These are phyloP conservation scores for Tolypocladium amazonense DNA, from an alignment of 2,329 filamentous ascomycete species.

Conservation along the genomic window DNA sequence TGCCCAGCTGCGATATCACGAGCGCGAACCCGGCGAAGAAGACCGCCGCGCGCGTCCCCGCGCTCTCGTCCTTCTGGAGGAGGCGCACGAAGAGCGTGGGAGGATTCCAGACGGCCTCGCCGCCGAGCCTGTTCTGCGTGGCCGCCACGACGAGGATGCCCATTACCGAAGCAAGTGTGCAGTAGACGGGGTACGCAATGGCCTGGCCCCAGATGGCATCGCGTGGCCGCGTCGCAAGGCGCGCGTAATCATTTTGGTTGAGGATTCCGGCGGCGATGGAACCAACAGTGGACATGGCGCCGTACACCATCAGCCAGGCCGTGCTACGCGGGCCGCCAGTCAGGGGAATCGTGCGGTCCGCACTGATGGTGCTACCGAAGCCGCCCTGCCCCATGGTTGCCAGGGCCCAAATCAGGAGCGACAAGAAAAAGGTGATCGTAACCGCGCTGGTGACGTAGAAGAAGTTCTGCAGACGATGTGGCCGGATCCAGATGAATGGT, in stretches of 20 bases:
- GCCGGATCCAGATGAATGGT: slow-evolving; percentile 32
- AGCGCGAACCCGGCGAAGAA: slow-evolving; percentile 28
- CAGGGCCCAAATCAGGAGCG: slow-evolving; percentile 31
- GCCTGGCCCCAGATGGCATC: slow-evolving; percentile 24
- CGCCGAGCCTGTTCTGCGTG: slow-evolving; percentile 23
- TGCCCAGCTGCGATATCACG: slow-evolving; percentile 24
- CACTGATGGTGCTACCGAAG: slow-evolving; percentile 23
- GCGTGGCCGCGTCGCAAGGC: slow-evolving; percentile 18
- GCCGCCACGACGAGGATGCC: slow-evolving; percentile 30
- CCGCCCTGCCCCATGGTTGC: slow-evolving; percentile 29
- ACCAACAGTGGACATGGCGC: slow-evolving; percentile 24
- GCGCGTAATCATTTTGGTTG: slow-evolving; percentile 28
- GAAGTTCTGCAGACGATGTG: slow-evolving; percentile 30
- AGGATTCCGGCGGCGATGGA: slow-evolving; percentile 27
- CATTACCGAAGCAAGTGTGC: slow-evolving; percentile 22
- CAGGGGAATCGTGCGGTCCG: slow-evolving; percentile 9
- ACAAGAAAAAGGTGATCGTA: slow-evolving; percentile 29
- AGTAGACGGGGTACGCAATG: slow-evolving; percentile 23
- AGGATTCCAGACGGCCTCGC: slow-evolving; percentile 27
- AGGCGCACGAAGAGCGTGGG: slow-evolving; percentile 22
- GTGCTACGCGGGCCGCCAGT: slow-evolving; percentile 18
- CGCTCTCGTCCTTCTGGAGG: slow-evolving; percentile 15
- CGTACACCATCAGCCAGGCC: slow-evolving; percentile 25
- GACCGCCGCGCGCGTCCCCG: slow-evolving; percentile 23
- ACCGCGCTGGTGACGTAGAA: slow-evolving; percentile 28